These are phyloP conservation scores for Scleromitrula shiraiana DNA, from an alignment of 2,329 filamentous ascomycete species.

Conservation along the genomic window DNA sequence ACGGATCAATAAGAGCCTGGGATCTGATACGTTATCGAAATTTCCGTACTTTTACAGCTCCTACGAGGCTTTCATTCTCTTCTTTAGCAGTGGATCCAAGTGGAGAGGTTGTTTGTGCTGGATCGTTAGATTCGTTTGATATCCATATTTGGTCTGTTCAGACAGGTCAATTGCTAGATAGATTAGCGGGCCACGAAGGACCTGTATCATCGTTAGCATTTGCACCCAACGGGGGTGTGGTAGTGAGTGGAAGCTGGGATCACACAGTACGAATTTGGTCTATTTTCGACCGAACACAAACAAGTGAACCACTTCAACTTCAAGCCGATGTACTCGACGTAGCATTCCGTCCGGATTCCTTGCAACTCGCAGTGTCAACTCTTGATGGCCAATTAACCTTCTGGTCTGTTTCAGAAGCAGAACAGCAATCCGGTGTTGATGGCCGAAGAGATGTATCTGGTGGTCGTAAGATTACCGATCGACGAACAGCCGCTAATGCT, in stretches of 20 bases:
- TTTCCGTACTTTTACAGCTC: constrained; percentile 94
- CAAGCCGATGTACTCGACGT: constrained; percentile 86
- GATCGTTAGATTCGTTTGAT: constrained; percentile 91
- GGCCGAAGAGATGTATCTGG: constrained; percentile 88
- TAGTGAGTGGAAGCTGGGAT: constrained; percentile 95
- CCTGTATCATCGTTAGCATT: constrained; percentile 86
- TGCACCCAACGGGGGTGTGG: constrained; percentile 71
- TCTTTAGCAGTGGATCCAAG: constrained; percentile 95
- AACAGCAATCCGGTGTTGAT: constrained; percentile 80
- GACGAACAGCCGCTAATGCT: constrained; percentile 83
- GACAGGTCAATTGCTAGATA: constrained; percentile 89
- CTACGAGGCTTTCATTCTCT: constrained; percentile 83
- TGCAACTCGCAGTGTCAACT: constrained; percentile 85
- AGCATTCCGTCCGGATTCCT: constrained; percentile 79
- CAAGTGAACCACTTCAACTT: constrained; percentile 85
- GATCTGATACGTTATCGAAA: constrained; percentile 94
- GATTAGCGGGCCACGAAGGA: constrained; percentile 85
- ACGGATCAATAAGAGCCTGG: constrained; percentile 92
- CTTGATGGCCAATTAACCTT: constrained; percentile 92
- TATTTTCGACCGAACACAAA: constrained; percentile 88
- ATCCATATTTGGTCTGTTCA: constrained; percentile 99
- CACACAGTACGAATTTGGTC: constrained; percentile 93
- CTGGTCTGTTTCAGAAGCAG: constrained; percentile 83
- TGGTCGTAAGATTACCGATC: constrained; percentile 79
- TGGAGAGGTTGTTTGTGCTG: constrained; percentile 91